These are phyloP conservation scores for Beauveria bassiana DNA, from an alignment of 2,329 filamentous ascomycete species.

Conservation along the genomic window DNA sequence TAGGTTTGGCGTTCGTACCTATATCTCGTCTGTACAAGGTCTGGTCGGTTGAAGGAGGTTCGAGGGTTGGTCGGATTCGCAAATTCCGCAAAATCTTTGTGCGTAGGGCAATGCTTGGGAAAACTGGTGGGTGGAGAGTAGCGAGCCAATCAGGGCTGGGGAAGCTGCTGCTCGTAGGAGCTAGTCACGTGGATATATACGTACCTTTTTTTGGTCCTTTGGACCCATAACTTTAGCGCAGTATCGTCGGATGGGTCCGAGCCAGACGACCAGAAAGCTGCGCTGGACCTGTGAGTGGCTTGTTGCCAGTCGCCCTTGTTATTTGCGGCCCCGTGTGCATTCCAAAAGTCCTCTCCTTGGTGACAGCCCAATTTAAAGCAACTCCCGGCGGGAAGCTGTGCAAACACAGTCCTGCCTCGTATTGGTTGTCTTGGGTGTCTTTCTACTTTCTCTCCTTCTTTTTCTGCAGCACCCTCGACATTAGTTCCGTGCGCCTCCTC, in stretches of 20 bases:
- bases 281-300: not conserved
- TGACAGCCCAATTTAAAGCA: conserved; percentile 2
- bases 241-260: conserved; percentile 5
- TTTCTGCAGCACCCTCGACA: too few relatives aligned
- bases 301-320: conserved; percentile 7
- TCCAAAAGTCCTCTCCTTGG: not conserved
- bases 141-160: conserved; percentile 27
- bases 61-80: conserved; percentile 21
- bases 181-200: conserved; percentile 21
- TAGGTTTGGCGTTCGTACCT: conserved; percentile 29
- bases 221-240: not conserved
- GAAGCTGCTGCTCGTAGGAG: not conserved
- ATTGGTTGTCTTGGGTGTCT: not conserved
- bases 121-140: conserved; percentile 24
- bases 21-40: conserved; percentile 32
- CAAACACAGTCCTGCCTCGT: not conserved
- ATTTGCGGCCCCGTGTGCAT: conserved; percentile 6
- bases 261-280: not conserved
- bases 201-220: conserved; percentile 5
- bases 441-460: not conserved
- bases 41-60: conserved; percentile 31
- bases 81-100: conserved; percentile 36
- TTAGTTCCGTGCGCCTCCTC: not conserved
- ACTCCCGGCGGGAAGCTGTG: not conserved
- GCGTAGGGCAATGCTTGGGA: conserved; percentile 32